Base-by-base conservation (phyloP, 805 yeast genomes). In the Torulaspora quercuum region DNA sequence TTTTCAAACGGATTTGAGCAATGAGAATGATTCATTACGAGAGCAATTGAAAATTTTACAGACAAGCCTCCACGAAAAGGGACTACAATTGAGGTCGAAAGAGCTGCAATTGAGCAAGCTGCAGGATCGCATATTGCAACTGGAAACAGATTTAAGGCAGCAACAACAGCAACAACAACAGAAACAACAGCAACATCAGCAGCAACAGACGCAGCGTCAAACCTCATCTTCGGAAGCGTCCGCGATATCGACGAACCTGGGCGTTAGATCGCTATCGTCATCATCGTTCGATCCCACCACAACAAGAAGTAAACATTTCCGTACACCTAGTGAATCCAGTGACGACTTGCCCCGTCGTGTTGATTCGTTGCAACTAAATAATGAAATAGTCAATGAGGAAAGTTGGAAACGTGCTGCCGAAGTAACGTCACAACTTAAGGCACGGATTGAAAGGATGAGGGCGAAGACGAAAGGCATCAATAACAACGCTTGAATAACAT, bases 381-480 rank as follows among this genome's bases (percentile, higher is more conserved):
- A 37, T 16, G 49, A 46, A 25, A 37, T 52, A 26, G 69, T 70
- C 29, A 83, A 75, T 41, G 88, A 80, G 41, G 76, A 70, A 35
- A 79, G 83, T 48, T 88, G 96, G 96, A 76, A 73, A 48, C 74
- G 90, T 32, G 95, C 96, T 0, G 89, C 92, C 0, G 95, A 84
- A 49, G 94, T 87, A 8, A 88, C 96, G 0, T 75, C 78, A 3
- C 90, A 83, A 58, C 72, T 88, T 53, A 84, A 82, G 57, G 94
- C 88, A 0, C 67, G 96, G 50, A 88, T 88, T 29, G 94, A 85
- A 60, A 80, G 82, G 59, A 87, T 88, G 95, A 83, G 83, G 55
- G 85, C 85, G 8, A 69, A 81, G 32, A 58, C 67, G 3, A 53
- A 64, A 39, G 55, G 52, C 7, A 38, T 42, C 27, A 23, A 28